Conservation (phyloP, 148 eudicot genomes). For the Spergularia bocconei region DNA sequence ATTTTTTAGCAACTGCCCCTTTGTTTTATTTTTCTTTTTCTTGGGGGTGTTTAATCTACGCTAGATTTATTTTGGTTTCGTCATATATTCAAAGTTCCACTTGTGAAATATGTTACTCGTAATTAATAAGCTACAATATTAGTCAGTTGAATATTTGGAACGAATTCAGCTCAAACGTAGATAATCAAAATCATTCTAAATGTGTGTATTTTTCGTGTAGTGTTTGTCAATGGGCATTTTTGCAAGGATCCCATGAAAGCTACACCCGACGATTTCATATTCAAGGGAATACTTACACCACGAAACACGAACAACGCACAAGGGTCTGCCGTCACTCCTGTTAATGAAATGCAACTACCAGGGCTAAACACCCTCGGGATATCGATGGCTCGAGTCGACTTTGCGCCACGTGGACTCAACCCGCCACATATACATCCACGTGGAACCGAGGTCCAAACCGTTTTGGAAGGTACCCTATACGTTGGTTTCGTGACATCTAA, state of each 20-base stretch:
- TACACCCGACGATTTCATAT: constrained; percentile 13
- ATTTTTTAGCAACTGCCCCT: no score
- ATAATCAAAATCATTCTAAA: no score
- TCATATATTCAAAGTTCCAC: no score
- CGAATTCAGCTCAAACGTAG: no score
- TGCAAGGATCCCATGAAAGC: constrained; percentile 22
- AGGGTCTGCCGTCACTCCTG: constrained; percentile 18
- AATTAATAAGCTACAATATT: no score
- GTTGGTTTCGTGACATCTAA: constrained; percentile 18
- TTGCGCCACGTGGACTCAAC: constrained; percentile 3
- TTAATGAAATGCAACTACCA: neutral
- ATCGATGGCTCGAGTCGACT: neutral
- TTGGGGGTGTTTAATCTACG: no score
- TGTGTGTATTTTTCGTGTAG: no score
- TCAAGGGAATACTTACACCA: neutral
- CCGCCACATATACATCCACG: no score
- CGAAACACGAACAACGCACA: constrained; percentile 18
- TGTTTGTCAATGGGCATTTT: constrained; percentile 6
- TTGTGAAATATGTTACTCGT: no score
- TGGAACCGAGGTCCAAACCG: constrained; percentile 16
- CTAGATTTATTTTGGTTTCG: no score
- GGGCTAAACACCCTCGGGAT: constrained; percentile 21
- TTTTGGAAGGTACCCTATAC: constrained; percentile 20
- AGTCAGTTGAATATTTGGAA: no score
- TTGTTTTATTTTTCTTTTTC: no score